Evolutionary conservation across 176 grass and related monocot genomes (phyloP).

Genomic region (Saccharum spontaneum): DNA sequence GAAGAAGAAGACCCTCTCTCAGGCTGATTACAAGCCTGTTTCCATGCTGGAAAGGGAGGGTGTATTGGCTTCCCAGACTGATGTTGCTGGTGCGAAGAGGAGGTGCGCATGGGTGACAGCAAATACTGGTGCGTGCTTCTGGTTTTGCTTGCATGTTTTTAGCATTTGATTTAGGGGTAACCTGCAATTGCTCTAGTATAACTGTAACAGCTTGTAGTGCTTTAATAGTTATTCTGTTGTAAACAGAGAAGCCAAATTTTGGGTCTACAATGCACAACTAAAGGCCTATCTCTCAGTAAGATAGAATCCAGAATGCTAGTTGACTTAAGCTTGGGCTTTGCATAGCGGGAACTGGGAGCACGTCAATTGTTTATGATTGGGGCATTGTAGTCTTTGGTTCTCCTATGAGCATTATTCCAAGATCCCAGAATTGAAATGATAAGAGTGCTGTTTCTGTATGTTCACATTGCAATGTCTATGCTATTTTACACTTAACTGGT

Average conservation of each 20-base stretch:
- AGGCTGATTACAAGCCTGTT: conserved; percentile 44
- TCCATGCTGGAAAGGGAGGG: conserved; percentile 56
- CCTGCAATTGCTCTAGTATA: not conserved
- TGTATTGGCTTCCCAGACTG: conserved; percentile 24
- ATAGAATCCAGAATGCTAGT: conserved; percentile 1
- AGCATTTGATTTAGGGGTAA: conserved; percentile 1
- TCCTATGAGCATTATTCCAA: not conserved
- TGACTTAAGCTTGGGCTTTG: not conserved
- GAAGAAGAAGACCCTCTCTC: conserved; percentile 47
- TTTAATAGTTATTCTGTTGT: not conserved
- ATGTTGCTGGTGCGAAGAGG: conserved; percentile 56
- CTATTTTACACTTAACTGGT: not conserved
- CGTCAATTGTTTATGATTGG: not conserved
- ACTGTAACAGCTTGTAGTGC: not conserved
- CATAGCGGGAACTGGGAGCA: not conserved
- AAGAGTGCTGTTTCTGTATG: conserved; percentile 9
- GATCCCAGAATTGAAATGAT: not conserved
- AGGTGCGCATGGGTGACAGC: conserved; percentile 89
- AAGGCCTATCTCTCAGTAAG: not conserved
- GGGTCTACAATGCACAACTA: not conserved
- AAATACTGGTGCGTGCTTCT: conserved; percentile 60
- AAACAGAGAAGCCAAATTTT: not conserved
- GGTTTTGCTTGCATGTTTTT: not conserved
- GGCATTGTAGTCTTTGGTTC: not conserved
- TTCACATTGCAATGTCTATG: not conserved